Conservation (phyloP, 2,329 filamentous ascomycete genomes). For the Aspergillus pseudonomiae region DNA sequence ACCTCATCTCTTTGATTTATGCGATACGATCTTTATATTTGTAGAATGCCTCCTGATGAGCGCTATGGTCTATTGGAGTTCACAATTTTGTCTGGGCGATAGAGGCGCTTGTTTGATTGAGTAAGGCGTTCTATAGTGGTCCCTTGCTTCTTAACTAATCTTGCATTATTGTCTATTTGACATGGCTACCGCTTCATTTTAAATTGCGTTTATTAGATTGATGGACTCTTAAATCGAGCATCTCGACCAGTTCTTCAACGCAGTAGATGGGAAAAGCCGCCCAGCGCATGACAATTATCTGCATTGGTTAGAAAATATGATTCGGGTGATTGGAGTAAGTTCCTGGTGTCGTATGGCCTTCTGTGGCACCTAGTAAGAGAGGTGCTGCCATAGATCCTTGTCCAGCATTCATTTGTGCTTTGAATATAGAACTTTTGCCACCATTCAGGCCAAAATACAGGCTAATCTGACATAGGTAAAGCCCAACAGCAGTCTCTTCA, state of each 20-base stretch:
- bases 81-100: conserved; percentile 9
- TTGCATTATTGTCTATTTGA: neutral
- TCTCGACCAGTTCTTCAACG: neutral
- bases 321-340: neutral
- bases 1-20: conserved; percentile 3
- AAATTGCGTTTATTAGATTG: neutral
- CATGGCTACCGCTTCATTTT: neutral
- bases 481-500: neutral
- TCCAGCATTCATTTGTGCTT: neutral
- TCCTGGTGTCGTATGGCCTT: neutral
- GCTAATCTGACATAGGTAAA: neutral
- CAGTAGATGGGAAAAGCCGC: neutral
- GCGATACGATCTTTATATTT: conserved; percentile 11
- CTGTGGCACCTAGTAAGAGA: neutral
- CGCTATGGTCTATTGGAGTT: conserved; percentile 8
- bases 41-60: conserved; percentile 3
- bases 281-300: neutral
- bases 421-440: neutral
- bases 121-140: conserved; percentile 9
- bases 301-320: neutral
- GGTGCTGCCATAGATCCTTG: neutral
- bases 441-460: neutral
- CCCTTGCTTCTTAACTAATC: neutral
- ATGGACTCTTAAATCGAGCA: neutral
- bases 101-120: conserved; percentile 7